Evolutionary conservation across 2,329 filamentous ascomycete genomes (phyloP).

Genomic region (Stemphylium vesicarium): DNA sequence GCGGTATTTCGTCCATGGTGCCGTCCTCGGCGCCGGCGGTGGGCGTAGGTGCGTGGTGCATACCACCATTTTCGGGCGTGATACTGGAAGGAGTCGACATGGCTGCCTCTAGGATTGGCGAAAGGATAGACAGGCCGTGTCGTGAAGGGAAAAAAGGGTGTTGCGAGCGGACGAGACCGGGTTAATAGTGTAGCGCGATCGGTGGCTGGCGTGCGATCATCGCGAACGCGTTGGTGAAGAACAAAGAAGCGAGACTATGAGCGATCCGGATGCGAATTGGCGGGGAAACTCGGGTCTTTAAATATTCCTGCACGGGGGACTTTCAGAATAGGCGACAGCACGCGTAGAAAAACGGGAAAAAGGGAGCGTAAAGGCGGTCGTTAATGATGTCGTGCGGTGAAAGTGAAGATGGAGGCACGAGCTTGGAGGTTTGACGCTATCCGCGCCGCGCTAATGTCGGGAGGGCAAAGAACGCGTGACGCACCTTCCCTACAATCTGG

Average conservation of each 20-base stretch:
- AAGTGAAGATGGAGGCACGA: constrained; percentile 25
- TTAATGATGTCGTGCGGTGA: constrained; percentile 20
- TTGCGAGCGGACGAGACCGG: constrained; percentile 30
- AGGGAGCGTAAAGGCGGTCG: constrained; percentile 19
- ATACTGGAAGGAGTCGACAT: constrained; percentile 44
- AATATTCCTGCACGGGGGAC: neutral
- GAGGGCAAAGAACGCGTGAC: constrained; percentile 26
- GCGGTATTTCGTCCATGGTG: constrained; percentile 42
- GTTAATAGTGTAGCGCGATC: constrained; percentile 39
- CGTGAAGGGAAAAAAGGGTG: constrained; percentile 22
- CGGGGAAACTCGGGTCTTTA: constrained; percentile 1
- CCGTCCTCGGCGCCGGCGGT: constrained; percentile 34
- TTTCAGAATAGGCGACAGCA: constrained; percentile 22
- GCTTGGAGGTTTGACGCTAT: constrained; percentile 26
- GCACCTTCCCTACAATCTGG: constrained; percentile 19
- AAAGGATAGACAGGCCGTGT: constrained; percentile 23
- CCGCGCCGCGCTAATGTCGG: constrained; percentile 24
- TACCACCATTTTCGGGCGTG: constrained; percentile 28
- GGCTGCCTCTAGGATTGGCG: constrained; percentile 28
- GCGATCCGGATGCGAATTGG: constrained; percentile 18
- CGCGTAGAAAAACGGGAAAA: constrained; percentile 20
- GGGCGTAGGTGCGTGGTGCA: constrained; percentile 28
- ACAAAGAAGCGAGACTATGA: constrained; percentile 21
- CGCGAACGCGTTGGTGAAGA: constrained; percentile 41
- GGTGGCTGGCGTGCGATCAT: constrained; percentile 47